Evolutionary conservation across 352 stramenopile genomes (phyloP).

Genomic region (Phytophthora hybrid): DNA sequence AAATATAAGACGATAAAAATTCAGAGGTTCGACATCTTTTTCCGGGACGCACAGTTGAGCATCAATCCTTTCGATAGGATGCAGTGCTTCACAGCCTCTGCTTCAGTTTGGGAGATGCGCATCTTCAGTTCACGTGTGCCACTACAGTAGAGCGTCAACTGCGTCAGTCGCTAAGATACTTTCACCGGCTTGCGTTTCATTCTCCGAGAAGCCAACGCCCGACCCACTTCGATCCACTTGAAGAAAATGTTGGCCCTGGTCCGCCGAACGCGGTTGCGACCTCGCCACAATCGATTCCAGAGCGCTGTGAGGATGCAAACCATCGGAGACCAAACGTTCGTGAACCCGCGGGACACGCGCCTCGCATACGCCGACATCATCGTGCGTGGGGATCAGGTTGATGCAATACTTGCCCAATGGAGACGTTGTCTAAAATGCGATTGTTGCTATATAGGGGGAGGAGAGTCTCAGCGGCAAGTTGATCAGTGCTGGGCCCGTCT

Average conservation of each 20-base stretch:
- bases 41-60: too few relatives aligned
- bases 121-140: slow-evolving; percentile 14
- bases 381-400: slow-evolving; percentile 34
- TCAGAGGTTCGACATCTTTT: too few relatives aligned
- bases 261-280: slow-evolving; percentile 10
- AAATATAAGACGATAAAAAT: too few relatives aligned
- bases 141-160: not conserved
- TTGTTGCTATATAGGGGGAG: slow-evolving; percentile 41
- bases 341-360: slow-evolving; percentile 63
- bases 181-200: slow-evolving; percentile 14
- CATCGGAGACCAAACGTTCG: slow-evolving; percentile 40
- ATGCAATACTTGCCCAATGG: not conserved
- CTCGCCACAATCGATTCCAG: slow-evolving; percentile 31
- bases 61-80: slow-evolving; percentile 1
- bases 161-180: slow-evolving; percentile 10
- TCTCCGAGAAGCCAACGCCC: not conserved
- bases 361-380: slow-evolving; percentile 72
- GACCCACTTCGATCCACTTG: not conserved
- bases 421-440: slow-evolving; percentile 2
- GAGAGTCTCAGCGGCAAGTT: slow-evolving; percentile 61
- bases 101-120: slow-evolving; percentile 13
- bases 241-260: slow-evolving; percentile 29
- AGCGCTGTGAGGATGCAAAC: slow-evolving; percentile 44
- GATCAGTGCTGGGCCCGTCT: slow-evolving; percentile 58
- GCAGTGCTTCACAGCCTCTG: not conserved